Conservation (phyloP, 371 early-diverging fungal species). For the Conidiobolus incongruus region DNA sequence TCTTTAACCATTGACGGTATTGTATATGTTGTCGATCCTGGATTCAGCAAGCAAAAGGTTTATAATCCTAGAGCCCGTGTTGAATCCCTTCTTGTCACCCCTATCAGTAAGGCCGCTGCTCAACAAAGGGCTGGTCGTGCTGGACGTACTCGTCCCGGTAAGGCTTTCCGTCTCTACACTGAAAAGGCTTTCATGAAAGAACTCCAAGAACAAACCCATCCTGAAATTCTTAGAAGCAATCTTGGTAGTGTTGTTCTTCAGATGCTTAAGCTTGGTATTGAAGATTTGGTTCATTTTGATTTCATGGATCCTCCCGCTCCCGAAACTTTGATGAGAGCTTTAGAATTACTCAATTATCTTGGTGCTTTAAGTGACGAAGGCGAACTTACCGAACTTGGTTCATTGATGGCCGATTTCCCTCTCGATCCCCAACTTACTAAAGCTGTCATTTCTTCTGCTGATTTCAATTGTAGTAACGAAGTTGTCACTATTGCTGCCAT, state of each 20-base stretch:
- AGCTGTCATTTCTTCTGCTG: conserved; percentile 66
- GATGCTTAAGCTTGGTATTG: conserved; percentile 78
- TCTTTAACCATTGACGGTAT: conserved; percentile 96
- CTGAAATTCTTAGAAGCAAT: conserved; percentile 91
- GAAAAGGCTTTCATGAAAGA: conserved; percentile 53
- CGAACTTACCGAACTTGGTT: conserved; percentile 61
- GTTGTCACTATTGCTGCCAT: conserved; percentile 80
- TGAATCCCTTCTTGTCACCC: conserved; percentile 71
- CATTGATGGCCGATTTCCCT: conserved; percentile 80
- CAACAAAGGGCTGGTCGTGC: conserved; percentile 95
- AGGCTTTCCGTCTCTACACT: conserved; percentile 92
- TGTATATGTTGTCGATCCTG: conserved; percentile 94
- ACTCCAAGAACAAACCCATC: conserved; percentile 66
- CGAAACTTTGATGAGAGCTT: conserved; percentile 47
- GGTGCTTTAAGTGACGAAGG: conserved; percentile 79
- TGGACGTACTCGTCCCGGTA: conserved; percentile 65
- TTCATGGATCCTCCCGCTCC: conserved; percentile 84
- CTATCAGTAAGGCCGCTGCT: conserved; percentile 88
- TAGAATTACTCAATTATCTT: conserved; percentile 75
- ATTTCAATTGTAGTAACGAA: conserved; percentile 77
- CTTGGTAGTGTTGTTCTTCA: conserved; percentile 69
- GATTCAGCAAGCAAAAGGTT: conserved; percentile 90
- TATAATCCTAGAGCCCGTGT: conserved; percentile 86
- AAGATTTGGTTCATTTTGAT: conserved; percentile 80
- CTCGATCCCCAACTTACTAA: conserved; percentile 85